Conservation (phyloP, 129 eudicot species). For the Pseudognaphalium luteoalbum region DNA sequence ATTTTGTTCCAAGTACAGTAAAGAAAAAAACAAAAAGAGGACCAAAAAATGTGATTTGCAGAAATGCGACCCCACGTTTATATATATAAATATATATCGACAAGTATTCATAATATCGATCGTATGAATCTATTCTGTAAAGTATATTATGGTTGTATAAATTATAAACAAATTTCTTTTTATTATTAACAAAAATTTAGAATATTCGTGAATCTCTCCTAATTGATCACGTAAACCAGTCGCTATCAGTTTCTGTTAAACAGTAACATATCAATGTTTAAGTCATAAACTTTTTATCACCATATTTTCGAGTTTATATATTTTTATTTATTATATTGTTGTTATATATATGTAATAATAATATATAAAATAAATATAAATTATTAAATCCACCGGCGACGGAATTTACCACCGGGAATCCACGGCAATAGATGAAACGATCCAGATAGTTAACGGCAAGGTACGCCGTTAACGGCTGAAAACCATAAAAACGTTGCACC, state of each 20-base stretch:
- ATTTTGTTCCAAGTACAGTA: slow-evolving; percentile 27
- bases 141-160: slow-evolving; percentile 4
- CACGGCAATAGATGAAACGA: slow-evolving; percentile 72
- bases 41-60: slow-evolving; percentile 29
- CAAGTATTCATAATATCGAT: slow-evolving; percentile 22
- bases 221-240: slow-evolving; percentile 12
- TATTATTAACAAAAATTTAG: neutral
- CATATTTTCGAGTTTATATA: neutral
- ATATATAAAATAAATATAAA: neutral
- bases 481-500: slow-evolving; percentile 78
- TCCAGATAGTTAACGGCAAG: slow-evolving; percentile 88
- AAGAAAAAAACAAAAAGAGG: slow-evolving; percentile 43
- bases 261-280: slow-evolving; percentile 13
- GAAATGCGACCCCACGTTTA: slow-evolving; percentile 27
- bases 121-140: slow-evolving; percentile 30
- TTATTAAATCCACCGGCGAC: neutral
- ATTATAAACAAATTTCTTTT: neutral
- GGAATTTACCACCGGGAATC: slow-evolving; percentile 66
- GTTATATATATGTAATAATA: neutral
- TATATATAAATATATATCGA: slow-evolving; percentile 20
- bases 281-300: slow-evolving; percentile 1
- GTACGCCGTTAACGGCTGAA: slow-evolving; percentile 87
- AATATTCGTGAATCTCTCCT: slow-evolving; percentile 21
- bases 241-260: neutral
- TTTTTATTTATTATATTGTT: neutral